phyloP scores from a whole-genome alignment of 495 filamentous ascomycete species.

The Bombardia bombarda region DNA sequence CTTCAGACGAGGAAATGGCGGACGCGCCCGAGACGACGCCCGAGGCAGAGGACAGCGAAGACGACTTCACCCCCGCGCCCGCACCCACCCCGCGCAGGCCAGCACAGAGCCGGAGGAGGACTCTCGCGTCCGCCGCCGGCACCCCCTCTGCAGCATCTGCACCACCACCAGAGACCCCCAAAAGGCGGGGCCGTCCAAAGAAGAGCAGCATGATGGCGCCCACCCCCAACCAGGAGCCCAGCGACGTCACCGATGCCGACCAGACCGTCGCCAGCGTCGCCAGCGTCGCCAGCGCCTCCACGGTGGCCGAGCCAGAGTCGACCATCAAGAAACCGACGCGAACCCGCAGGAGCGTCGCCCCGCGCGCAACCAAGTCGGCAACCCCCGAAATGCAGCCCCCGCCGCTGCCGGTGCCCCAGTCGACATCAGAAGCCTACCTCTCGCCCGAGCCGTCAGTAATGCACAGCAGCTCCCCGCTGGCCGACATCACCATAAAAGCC shows the following conservation, averaged over 20 bases:
- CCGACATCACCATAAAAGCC: slow-evolving; percentile 68
- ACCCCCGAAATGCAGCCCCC: slow-evolving; percentile 46
- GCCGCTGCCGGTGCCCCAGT: slow-evolving; percentile 36
- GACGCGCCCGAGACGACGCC: slow-evolving; percentile 50
- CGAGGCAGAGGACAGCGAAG: slow-evolving; percentile 55
- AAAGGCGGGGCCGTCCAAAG: slow-evolving; percentile 26
- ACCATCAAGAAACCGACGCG: slow-evolving; percentile 55
- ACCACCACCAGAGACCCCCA: slow-evolving; percentile 13
- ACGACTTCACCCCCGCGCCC: slow-evolving; percentile 75
- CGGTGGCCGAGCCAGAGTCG: slow-evolving; percentile 32
- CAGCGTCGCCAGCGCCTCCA: no score
- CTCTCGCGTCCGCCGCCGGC: slow-evolving; percentile 23
- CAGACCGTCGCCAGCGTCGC: slow-evolving; percentile 38
- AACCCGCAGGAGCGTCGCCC: slow-evolving; percentile 64
- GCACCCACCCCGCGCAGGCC: slow-evolving; percentile 30
- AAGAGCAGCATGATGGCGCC: slow-evolving; percentile 19
- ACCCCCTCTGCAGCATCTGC: neutral
- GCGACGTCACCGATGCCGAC: slow-evolving; percentile 52
- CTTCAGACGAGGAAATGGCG: slow-evolving; percentile 60
- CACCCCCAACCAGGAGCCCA: slow-evolving; percentile 42
- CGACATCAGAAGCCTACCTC: no score
- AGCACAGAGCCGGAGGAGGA: slow-evolving; percentile 47
- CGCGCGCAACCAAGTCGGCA: slow-evolving; percentile 33
- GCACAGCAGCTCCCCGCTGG: slow-evolving; percentile 57
- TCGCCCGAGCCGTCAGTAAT: slow-evolving; percentile 36